These are phyloP conservation scores for Sugiyamaella paludigena DNA, from an alignment of 1,139 yeast genomes.

Conservation along the genomic window DNA sequence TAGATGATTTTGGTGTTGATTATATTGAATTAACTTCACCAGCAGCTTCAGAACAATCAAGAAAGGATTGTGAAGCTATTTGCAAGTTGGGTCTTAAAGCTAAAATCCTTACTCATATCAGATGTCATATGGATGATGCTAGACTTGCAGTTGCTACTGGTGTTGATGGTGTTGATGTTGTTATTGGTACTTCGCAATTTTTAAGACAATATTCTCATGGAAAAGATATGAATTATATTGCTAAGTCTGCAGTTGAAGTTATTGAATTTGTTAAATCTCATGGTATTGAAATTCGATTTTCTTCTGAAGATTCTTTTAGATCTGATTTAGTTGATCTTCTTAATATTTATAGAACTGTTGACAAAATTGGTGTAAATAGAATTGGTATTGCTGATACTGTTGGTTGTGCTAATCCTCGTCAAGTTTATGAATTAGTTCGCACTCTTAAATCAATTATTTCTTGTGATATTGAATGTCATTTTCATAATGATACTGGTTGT, in stretches of 20 bases:
- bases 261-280: slow-evolving; percentile 96
- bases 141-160: slow-evolving; percentile 96
- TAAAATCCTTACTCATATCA: slow-evolving; percentile 84
- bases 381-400: slow-evolving; percentile 99
- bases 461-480: slow-evolving; percentile 97
- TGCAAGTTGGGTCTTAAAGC: slow-evolving; percentile 96
- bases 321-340: slow-evolving; percentile 92
- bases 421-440: slow-evolving; percentile 93
- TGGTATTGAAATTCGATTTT: slow-evolving; percentile 95
- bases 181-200: slow-evolving; percentile 95
- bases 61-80: slow-evolving; percentile 94
- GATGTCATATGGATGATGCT: slow-evolving; percentile 99
- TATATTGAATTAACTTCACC: slow-evolving; percentile 97
- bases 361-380: slow-evolving; percentile 96
- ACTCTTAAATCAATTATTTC: slow-evolving; percentile 91
- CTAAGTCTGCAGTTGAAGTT: slow-evolving; percentile 93
- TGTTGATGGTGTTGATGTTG: slow-evolving; percentile 98
- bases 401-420: slow-evolving; percentile 99
- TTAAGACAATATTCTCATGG: slow-evolving; percentile 95
- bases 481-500: slow-evolving; percentile 99
- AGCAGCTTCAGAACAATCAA: slow-evolving; percentile 93
- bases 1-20: slow-evolving; percentile 97
- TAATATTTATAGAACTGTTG: slow-evolving; percentile 94
- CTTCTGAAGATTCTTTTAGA: slow-evolving; percentile 97
- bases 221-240: slow-evolving; percentile 97